These are phyloP conservation scores for Mucor saturninus DNA, from an alignment of 371 early-diverging fungal species.

Conservation along the genomic window DNA sequence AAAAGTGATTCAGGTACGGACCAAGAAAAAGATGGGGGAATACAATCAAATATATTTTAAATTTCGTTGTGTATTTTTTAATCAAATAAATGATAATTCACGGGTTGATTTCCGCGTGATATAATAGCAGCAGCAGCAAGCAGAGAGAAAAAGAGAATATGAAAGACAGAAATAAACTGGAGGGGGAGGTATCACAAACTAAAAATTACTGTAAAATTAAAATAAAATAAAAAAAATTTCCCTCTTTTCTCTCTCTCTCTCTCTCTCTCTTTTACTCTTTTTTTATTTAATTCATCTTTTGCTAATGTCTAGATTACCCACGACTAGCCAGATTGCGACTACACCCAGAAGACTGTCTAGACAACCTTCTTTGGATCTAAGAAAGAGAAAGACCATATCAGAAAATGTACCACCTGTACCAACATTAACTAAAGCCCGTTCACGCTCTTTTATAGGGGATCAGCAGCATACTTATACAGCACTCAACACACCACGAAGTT, in stretches of 20 bases:
- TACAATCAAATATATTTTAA: not conserved
- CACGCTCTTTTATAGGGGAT: constrained; percentile 19
- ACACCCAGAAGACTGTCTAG: constrained; percentile 16
- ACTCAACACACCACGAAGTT: constrained; percentile 9
- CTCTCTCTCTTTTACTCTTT: constrained; percentile 2
- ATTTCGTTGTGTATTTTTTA: not conserved
- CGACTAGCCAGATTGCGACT: constrained; percentile 7
- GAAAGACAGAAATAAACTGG: not conserved
- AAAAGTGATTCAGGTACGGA: no score
- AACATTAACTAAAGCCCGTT: constrained; percentile 23
- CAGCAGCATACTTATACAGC: not conserved
- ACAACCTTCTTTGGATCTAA: constrained; percentile 26
- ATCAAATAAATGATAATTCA: no score
- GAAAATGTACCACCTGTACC: constrained; percentile 27
- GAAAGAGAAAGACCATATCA: constrained; percentile 29
- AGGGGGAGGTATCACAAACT: not conserved
- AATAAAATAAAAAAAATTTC: not conserved
- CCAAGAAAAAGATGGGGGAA: no score
- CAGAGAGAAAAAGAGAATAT: not conserved
- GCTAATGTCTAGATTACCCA: constrained; percentile 32
- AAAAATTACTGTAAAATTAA: not conserved
- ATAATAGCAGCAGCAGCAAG: not conserved
- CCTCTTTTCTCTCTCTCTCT: constrained; percentile 2
- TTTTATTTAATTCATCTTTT: constrained; percentile 2
- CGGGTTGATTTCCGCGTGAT: constrained; percentile 7